phyloP scores from a whole-genome alignment of 23 red algal genomes.

The Pyropia yezoensis region DNA sequence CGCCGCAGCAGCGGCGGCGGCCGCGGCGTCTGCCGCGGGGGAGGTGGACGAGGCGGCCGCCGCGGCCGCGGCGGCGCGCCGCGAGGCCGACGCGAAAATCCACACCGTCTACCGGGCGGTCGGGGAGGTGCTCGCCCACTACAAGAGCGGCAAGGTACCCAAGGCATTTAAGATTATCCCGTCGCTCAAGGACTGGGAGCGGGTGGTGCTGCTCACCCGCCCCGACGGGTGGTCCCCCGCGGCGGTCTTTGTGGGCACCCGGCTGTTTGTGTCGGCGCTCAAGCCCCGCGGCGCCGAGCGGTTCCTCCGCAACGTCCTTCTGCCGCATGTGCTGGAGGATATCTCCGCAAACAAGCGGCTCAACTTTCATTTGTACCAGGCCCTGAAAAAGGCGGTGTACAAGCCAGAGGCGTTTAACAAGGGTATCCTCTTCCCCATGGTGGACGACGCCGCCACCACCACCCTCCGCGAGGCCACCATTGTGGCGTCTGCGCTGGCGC shows the following conservation, averaged over 20 bases:
- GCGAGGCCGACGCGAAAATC: slow-evolving; percentile 41
- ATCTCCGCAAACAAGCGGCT: slow-evolving; percentile 73
- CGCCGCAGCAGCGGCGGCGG: not conserved
- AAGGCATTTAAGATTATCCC: slow-evolving; percentile 96
- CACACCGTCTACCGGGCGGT: slow-evolving; percentile 47
- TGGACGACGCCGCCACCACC: slow-evolving; percentile 40
- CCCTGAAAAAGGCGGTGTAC: slow-evolving; percentile 85
- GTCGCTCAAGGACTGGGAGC: slow-evolving; percentile 70
- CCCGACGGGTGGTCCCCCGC: slow-evolving; percentile 86
- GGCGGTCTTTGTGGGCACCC: slow-evolving; percentile 75
- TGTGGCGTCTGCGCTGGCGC: slow-evolving; percentile 61
- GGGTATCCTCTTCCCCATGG: slow-evolving; percentile 82
- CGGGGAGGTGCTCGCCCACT: slow-evolving; percentile 80
- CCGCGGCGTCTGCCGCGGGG: too few species aligned
- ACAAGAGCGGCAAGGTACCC: slow-evolving; percentile 82
- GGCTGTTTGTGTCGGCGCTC: slow-evolving; percentile 73
- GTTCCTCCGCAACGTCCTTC: slow-evolving; percentile 66
- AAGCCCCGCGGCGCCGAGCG: slow-evolving; percentile 37
- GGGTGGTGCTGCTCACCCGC: slow-evolving; percentile 67
- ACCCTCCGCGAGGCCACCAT: slow-evolving; percentile 85
- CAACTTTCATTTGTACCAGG: slow-evolving; percentile 86
- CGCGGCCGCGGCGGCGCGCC: slow-evolving; percentile 34
- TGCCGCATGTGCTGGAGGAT: slow-evolving; percentile 77
- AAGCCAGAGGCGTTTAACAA: slow-evolving; percentile 96
- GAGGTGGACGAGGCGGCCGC: not conserved